phyloP scores from a whole-genome alignment of 768 basidiomycete genomes.

The Leccinum subgranulosum region DNA sequence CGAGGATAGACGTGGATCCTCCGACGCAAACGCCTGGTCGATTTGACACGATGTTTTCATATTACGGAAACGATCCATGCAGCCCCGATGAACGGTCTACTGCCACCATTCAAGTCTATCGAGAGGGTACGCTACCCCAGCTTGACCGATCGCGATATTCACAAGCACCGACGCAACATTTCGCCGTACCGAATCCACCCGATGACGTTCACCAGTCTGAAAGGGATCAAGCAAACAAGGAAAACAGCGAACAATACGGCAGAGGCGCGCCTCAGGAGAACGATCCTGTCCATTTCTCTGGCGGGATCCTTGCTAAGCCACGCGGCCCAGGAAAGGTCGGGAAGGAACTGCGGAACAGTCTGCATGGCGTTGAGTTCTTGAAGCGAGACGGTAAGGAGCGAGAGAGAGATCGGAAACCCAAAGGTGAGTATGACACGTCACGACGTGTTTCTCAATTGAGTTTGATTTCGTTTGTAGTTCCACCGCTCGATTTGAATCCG shows the following conservation, averaged over 20 bases:
- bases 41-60: slow-evolving; percentile 39
- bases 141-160: slow-evolving; percentile 16
- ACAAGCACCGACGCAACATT: slow-evolving; percentile 12
- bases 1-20: slow-evolving; percentile 36
- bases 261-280: slow-evolving; percentile 13
- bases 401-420: slow-evolving; percentile 49
- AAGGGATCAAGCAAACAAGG: slow-evolving; percentile 34
- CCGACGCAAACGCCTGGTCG: slow-evolving; percentile 44
- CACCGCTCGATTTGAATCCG: slow-evolving; percentile 52
- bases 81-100: slow-evolving; percentile 7
- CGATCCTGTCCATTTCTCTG: slow-evolving; percentile 21
- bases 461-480: slow-evolving; percentile 37
- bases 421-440: slow-evolving; percentile 40
- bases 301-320: slow-evolving; percentile 32
- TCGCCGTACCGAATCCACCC: slow-evolving; percentile 5
- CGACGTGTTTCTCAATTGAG: background rate
- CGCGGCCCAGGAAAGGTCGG: slow-evolving; percentile 33
- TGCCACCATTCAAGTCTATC: slow-evolving; percentile 21
- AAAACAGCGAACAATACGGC: slow-evolving; percentile 31
- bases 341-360: slow-evolving; percentile 54
- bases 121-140: slow-evolving; percentile 16
- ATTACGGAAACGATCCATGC: slow-evolving; percentile 18
- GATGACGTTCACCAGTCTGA: slow-evolving; percentile 14
- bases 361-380: slow-evolving; percentile 30
- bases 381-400: slow-evolving; percentile 39